Evolutionary conservation across 1,139 yeast genomes (phyloP), one percentile per base, ranked within the genome.

Genomic region (Taphrina communis): DNA sequence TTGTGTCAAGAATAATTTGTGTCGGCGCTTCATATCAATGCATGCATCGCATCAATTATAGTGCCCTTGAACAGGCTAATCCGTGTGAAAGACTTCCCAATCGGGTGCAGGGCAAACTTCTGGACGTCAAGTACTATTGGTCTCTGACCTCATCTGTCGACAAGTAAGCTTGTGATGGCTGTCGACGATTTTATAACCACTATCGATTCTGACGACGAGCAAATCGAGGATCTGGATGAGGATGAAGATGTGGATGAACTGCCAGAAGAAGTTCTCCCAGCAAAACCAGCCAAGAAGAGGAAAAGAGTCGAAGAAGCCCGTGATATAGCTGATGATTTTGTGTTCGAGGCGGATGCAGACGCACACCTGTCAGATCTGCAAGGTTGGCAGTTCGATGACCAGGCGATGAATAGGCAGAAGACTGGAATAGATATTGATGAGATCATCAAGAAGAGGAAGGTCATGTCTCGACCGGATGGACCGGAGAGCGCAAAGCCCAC

Each of bases 371-470:
- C 82, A 52, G 87, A 83, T 42, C 77, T 88, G 69, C 86, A 85
- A 61, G 97, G 96, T 2, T 92, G 97, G 97, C 92, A 90, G 73
- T 90, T 90, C 76, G 85, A 82, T 57, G 84, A 83, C 17, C 85
- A 82, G 66, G 80, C 72, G 25, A 72, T 71, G 39, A 71, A 79
- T n/a, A 78, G 79, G 44, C 76, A 75, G 31, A 78, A 76, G 31
- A 74, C 73, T 19, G 75, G 69, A 70, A 97, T 92, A n/a, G 95
- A 91, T 80, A 82, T 92, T 73, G 97, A 92, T 75, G 87, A 87
- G 38, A 92, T 92, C 70, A 88, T 92, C 74, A 86, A 88, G 80
- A 84, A 93, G 78, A 88, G 88, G 75, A 72, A 58, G 31, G 3
- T 58, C 14, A 42, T 58, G 25, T 58, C 62, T 1, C 51, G 9